A percentile compares a stretch with the other conserved stretches of the same genome.
These are phyloP conservation scores for Cryptococcus sp. DNA, from an alignment of 1,284 basidiomycete species.

Conservation along the genomic window DNA sequence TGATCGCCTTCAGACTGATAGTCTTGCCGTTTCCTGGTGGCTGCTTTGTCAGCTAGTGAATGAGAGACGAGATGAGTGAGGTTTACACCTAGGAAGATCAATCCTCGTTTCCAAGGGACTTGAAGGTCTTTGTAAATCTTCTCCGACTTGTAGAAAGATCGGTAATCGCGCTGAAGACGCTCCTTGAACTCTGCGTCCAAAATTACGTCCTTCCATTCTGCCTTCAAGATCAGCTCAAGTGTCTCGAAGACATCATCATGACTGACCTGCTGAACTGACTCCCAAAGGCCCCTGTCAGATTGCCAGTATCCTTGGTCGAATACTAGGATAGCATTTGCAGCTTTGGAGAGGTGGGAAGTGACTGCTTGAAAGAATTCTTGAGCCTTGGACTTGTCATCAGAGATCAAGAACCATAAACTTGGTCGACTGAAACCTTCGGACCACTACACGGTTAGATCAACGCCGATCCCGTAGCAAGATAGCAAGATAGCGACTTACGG, in stretches of 20 bases:
- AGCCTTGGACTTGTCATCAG: constrained; percentile 55
- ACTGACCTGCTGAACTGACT: constrained; percentile 64
- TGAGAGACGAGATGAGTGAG: not conserved
- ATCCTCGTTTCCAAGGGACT: constrained; percentile 69
- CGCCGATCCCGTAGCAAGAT: not conserved
- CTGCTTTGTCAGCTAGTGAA: constrained; percentile 7
- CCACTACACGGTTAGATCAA: constrained; percentile 13
- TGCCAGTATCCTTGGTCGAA: constrained; percentile 66
- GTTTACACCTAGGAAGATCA: constrained; percentile 39
- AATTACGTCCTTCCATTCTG: constrained; percentile 55
- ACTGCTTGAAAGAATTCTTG: constrained; percentile 57
- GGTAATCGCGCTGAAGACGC: constrained; percentile 63
- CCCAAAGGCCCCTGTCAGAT: constrained; percentile 62
- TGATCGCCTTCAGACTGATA: constrained; percentile 63
- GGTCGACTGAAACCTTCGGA: constrained; percentile 12
- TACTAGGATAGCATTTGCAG: constrained; percentile 68
- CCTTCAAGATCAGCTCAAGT: constrained; percentile 9
- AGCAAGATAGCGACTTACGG: constrained; percentile 14
- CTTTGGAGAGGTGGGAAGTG: constrained; percentile 54
- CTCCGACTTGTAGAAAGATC: constrained; percentile 70
- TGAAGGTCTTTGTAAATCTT: constrained; percentile 63
- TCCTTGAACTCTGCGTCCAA: constrained; percentile 67
- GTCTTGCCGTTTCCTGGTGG: constrained; percentile 73
- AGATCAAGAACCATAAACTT: constrained; percentile 30
- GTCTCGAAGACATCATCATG: constrained; percentile 23